A percentile compares a stretch with the other conserved stretches of the same genome.
phyloP scores from a whole-genome alignment of 2,329 filamentous ascomycete genomes.

The Alternaria infectoria region DNA sequence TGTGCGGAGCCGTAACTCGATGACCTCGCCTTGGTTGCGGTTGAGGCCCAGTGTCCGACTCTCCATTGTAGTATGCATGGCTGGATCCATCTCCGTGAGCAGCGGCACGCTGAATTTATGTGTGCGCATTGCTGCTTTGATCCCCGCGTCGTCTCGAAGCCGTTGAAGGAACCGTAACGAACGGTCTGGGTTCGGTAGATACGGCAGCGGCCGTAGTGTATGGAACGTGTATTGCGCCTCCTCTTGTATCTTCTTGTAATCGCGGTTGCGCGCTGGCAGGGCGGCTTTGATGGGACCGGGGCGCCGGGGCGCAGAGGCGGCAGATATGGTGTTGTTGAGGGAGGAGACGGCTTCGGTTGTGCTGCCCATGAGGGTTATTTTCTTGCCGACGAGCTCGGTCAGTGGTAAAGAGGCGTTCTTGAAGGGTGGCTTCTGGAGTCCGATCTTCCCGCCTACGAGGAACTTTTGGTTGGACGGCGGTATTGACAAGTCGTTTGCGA shows the following conservation, averaged over 20 bases:
- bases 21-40: constrained; percentile 84
- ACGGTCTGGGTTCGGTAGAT: constrained; percentile 77
- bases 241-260: constrained; percentile 59
- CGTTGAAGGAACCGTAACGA: constrained; percentile 75
- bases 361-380: constrained; percentile 70
- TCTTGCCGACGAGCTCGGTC: constrained; percentile 60
- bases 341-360: constrained; percentile 66
- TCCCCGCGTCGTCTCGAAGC: constrained; percentile 82
- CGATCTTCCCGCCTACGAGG: constrained; percentile 67
- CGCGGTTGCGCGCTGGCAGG: constrained; percentile 49
- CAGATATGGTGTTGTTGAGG: constrained; percentile 52
- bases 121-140: constrained; percentile 80
- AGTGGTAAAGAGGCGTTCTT: constrained; percentile 62
- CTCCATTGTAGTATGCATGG: constrained; percentile 76
- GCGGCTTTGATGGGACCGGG: constrained; percentile 50
- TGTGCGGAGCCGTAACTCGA: constrained; percentile 88
- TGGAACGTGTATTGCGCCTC: constrained; percentile 80
- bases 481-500: constrained; percentile 64
- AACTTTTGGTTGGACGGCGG: constrained; percentile 71
- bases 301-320: constrained; percentile 49
- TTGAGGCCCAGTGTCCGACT: constrained; percentile 90
- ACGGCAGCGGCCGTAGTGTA: constrained; percentile 73
- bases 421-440: constrained; percentile 69
- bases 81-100: constrained; percentile 94
- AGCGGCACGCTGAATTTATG: constrained; percentile 85